phyloP scores from a whole-genome alignment of 805 yeast species.

The Cyberlindnera maritima region DNA sequence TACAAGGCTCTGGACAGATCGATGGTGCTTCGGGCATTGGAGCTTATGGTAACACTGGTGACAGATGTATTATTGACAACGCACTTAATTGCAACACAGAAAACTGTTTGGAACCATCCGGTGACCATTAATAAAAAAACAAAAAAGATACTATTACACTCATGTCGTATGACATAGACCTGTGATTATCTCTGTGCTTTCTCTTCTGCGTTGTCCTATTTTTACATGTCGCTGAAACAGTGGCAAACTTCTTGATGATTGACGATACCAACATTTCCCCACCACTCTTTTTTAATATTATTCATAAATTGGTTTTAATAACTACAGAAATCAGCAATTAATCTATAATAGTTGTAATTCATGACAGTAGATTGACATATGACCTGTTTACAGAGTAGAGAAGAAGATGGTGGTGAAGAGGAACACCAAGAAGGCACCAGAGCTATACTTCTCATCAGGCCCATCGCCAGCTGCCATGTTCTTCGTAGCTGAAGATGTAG shows the following conservation, averaged over 20 bases:
- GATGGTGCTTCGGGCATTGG: conserved; percentile 14
- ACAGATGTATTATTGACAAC: conserved; percentile 49
- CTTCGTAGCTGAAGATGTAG: neutral
- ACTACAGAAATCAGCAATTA: too few relatives aligned
- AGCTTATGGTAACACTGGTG: conserved; percentile 35
- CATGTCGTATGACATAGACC: too few relatives aligned
- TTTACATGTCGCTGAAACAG: too few relatives aligned
- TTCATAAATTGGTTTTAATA: too few relatives aligned
- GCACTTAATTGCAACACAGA: conserved; percentile 48
- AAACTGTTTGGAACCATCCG: conserved; percentile 34
- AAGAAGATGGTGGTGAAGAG: neutral
- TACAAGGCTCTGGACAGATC: conserved; percentile 3
- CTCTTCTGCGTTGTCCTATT: neutral
- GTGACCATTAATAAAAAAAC: neutral
- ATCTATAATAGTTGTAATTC: too few relatives aligned
- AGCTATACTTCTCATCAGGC: neutral
- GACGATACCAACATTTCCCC: neutral
- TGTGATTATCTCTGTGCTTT: neutral
- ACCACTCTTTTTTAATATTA: too few relatives aligned
- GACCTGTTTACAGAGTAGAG: neutral
- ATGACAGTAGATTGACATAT: too few relatives aligned
- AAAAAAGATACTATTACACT: neutral
- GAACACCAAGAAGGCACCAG: neutral
- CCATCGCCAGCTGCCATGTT: neutral
- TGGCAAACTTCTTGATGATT: neutral